phyloP scores from a whole-genome alignment of 2,329 filamentous ascomycete species.

The Microdochium bolleyi region DNA sequence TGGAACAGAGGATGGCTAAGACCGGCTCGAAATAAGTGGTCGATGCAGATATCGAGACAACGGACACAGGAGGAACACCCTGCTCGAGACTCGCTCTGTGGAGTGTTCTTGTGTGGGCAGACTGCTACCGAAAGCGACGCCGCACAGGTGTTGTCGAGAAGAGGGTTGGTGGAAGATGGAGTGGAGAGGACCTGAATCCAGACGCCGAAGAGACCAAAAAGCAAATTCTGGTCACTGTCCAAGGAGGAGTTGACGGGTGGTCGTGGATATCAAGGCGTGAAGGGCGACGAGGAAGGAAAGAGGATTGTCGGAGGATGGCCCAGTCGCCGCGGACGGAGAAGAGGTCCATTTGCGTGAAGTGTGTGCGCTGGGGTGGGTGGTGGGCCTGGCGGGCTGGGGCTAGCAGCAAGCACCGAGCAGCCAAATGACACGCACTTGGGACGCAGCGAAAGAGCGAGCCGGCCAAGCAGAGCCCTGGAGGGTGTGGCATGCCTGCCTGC shows the following conservation, averaged over 20 bases:
- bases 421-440: constrained; percentile 1
- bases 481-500: no score
- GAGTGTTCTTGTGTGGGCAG: constrained; percentile 1
- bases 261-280: constrained; percentile 7
- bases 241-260: constrained; percentile 7
- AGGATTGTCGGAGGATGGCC: background rate
- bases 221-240: constrained; percentile 13
- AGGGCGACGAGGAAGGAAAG: constrained; percentile 1
- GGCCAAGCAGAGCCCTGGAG: background rate
- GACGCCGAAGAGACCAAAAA: constrained; percentile 13
- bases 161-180: constrained; percentile 4
- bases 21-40: background rate
- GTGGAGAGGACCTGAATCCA: constrained; percentile 11
- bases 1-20: background rate
- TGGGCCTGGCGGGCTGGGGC: background rate
- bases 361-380: background rate
- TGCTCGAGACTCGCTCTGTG: background rate
- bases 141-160: constrained; percentile 2
- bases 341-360: background rate
- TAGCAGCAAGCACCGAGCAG: background rate
- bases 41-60: background rate
- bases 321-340: background rate
- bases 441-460: background rate
- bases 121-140: constrained; percentile 8
- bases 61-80: background rate